These are phyloP conservation scores for Pseudocercospora musae DNA, from an alignment of 2,329 filamentous ascomycete species.

Conservation along the genomic window DNA sequence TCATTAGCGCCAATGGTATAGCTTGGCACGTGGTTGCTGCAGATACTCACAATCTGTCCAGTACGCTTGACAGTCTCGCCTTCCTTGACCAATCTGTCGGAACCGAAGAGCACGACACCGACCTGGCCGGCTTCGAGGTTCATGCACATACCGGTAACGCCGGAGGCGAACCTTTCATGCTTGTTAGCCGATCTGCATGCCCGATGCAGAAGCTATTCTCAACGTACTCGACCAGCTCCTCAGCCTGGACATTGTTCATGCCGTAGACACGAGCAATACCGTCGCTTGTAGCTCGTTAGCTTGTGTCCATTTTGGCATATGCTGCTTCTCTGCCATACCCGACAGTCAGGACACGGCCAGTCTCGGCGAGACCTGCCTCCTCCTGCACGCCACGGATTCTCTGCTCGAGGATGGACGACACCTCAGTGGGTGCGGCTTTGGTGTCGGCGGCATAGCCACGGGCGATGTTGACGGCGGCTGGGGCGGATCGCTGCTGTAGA, in stretches of 20 bases:
- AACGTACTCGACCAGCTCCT: slow-evolving; percentile 98
- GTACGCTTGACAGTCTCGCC: slow-evolving; percentile 99
- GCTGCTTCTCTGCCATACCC: slow-evolving; percentile 65
- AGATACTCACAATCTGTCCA: slow-evolving; percentile 84
- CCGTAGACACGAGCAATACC: slow-evolving; percentile 99
- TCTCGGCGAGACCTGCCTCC: slow-evolving; percentile 94
- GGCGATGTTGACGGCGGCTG: slow-evolving; percentile 70
- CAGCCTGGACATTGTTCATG: slow-evolving; percentile 99
- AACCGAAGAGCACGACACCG: slow-evolving; percentile 99
- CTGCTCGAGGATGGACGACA: slow-evolving; percentile 99
- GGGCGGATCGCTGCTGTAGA: slow-evolving; percentile 77
- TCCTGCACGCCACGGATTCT: slow-evolving; percentile 98
- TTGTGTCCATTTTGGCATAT: neutral
- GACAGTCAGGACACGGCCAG: slow-evolving; percentile 96
- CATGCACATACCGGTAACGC: slow-evolving; percentile 99
- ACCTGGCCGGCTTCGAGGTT: slow-evolving; percentile 99
- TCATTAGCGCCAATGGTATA: slow-evolving; percentile 8
- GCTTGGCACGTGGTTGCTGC: neutral
- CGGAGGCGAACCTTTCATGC: slow-evolving; percentile 83
- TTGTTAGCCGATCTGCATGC: slow-evolving; percentile 16
- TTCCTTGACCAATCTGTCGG: slow-evolving; percentile 99
- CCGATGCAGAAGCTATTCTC: neutral
- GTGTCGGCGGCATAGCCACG: slow-evolving; percentile 89
- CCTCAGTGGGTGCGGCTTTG: slow-evolving; percentile 95
- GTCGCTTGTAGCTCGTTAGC: slow-evolving; percentile 64